phyloP scores from a whole-genome alignment of 176 grass and related monocot genomes.

The Cenchrus fungigraminus region DNA sequence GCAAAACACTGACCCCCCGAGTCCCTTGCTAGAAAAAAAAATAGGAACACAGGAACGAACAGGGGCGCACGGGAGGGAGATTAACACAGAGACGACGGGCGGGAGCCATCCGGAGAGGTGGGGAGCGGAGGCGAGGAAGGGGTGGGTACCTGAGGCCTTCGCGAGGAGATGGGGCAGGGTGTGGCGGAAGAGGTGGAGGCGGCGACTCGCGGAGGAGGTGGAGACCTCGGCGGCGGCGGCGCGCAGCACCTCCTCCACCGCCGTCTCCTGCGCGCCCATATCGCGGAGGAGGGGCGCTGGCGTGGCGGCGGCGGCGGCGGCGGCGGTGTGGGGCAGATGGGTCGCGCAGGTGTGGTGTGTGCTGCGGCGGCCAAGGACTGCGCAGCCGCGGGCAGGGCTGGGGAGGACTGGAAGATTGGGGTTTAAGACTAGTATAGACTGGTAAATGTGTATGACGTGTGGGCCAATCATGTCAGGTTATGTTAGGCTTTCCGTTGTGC shows the following conservation, averaged over 20 bases:
- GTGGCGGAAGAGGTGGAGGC: conserved; percentile 74
- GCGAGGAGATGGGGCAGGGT: conserved; percentile 59
- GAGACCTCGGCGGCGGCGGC: conserved; percentile 74
- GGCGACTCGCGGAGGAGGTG: conserved; percentile 71
- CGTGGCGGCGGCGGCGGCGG: not conserved
- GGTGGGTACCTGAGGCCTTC: conserved; percentile 38
- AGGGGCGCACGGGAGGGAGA: not conserved
- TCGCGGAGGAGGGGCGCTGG: conserved; percentile 11
- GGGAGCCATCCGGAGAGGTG: not conserved
- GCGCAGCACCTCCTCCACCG: conserved; percentile 58
- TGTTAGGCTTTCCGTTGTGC: not conserved
- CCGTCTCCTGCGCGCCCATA: conserved; percentile 55
- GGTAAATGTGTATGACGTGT: not conserved
- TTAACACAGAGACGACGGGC: not conserved
- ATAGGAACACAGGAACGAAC: conserved; percentile 31
- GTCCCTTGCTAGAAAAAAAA: not conserved
- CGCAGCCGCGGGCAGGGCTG: conserved; percentile 44
- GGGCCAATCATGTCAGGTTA: not conserved
- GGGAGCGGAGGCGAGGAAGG: not conserved
- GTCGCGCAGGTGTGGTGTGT: conserved; percentile 13
- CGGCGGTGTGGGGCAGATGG: not conserved
- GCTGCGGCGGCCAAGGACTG: conserved; percentile 42
- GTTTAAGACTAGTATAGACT: conserved; percentile 15
- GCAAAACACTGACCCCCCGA: conserved; percentile 2
- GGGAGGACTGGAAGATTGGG: conserved; percentile 35